Base-by-base conservation (phyloP, 768 basidiomycete species). In the Tephrocybe sp. region DNA sequence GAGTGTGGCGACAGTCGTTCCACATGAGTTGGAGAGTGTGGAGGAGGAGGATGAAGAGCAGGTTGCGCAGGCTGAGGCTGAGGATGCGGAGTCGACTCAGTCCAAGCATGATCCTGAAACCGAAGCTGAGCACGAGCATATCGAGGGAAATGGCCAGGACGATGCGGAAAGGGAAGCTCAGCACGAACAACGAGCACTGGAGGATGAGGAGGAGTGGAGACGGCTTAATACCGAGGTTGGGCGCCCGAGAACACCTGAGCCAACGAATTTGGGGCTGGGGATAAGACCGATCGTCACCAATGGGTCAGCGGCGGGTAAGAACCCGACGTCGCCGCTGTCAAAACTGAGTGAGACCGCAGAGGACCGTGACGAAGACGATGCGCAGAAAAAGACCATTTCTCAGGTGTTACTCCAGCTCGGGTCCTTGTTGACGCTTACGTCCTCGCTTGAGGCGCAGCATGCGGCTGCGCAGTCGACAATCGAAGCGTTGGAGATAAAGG, bases 201-300 rank as follows among this genome's bases (percentile, higher is more conserved):
- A 76, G 21, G 66, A 68, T 19, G 63, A 67, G 32, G 80, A 82
- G 44, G 77, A 82, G 40, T 69, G 77, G 48, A 70, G 75, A 55
- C 71, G 82, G 49, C 71, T 78, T 49, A 69, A 71, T 38, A 76
- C 79, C 37, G 84, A 83, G 56, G 69, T 85, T 18, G 86, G 84
- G 2, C 75, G 89, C 34, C 91, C 90, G 3, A 74, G 78, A 6
- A 94, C 92, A 5, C 92, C 91, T 0, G 92, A 93, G 61, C 92
- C 90, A 4, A 82, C 80, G 26, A 60, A 60, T 12, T 55, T 73
- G 13, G 69, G 77, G 64, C 51, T 69, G 56, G 59, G 55, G 5
- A 34, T 16, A n/a, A 34, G n/a, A n/a, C n/a, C n/a, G n/a, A n/a
- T n/a, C n/a, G n/a, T n/a, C n/a, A n/a, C n/a, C 50, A 62, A 56